Evolutionary conservation across 2,329 filamentous ascomycete species (phyloP).

Genomic region (Aspergillus flavus): DNA sequence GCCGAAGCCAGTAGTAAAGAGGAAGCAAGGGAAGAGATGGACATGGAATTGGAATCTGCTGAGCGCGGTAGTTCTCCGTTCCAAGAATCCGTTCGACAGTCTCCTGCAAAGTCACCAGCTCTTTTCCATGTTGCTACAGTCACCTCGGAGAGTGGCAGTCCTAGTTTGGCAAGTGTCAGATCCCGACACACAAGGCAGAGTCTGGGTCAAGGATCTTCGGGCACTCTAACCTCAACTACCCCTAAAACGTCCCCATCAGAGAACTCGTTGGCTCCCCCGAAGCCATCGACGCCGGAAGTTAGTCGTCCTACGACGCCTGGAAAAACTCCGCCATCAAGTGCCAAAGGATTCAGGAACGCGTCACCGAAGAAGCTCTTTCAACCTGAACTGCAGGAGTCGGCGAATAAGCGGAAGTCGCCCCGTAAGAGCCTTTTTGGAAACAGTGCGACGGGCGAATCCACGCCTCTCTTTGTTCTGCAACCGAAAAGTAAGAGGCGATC

Average conservation of each 20-base stretch:
- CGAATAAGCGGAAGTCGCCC: constrained; percentile 40
- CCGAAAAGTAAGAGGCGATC: constrained; percentile 59
- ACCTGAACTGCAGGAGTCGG: constrained; percentile 43
- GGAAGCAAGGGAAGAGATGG: constrained; percentile 61
- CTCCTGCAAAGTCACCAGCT: constrained; percentile 31
- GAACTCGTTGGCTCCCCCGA: constrained; percentile 40
- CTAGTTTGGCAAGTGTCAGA: constrained; percentile 57
- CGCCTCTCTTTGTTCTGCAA: constrained; percentile 66
- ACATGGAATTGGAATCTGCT: constrained; percentile 57
- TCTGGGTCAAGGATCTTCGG: constrained; percentile 45
- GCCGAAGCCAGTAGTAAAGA: constrained; percentile 44
- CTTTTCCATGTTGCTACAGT: constrained; percentile 41
- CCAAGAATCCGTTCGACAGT: constrained; percentile 36
- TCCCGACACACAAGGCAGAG: constrained; percentile 51
- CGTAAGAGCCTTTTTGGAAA: constrained; percentile 57
- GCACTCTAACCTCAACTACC: constrained; percentile 45
- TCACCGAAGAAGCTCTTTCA: constrained; percentile 55
- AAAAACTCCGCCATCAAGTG: constrained; percentile 54
- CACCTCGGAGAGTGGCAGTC: constrained; percentile 56
- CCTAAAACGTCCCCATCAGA: constrained; percentile 45
- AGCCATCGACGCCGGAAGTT: constrained; percentile 49
- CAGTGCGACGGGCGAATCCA: constrained; percentile 59
- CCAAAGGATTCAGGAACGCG: constrained; percentile 47
- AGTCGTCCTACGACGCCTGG: constrained; percentile 51
- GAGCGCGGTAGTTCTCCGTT: constrained; percentile 53